Conservation (phyloP, 108 stramenopile species). For the Skeletonema costatum region DNA sequence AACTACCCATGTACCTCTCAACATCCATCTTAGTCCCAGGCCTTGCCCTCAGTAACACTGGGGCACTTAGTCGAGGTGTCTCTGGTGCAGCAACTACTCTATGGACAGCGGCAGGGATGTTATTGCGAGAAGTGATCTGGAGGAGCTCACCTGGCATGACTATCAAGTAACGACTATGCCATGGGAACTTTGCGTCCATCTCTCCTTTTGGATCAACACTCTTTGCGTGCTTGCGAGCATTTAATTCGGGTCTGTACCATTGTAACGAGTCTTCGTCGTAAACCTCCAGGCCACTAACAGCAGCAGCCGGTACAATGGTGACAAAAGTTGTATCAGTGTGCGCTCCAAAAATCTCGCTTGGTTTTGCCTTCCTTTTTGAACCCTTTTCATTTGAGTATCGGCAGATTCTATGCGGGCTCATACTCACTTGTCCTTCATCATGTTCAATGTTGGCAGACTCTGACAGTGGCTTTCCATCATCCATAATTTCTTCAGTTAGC, state of each 20-base stretch:
- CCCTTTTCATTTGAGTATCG: conserved; percentile 52
- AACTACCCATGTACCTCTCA: conserved; percentile 66
- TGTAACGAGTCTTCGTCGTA: conserved; percentile 74
- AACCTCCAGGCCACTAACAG: conserved; percentile 79
- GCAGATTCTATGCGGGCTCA: conserved; percentile 83
- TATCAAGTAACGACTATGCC: conserved; percentile 78
- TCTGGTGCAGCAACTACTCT: conserved; percentile 66
- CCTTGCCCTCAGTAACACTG: conserved; percentile 71
- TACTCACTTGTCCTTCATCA: conserved; percentile 61
- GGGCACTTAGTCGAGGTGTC: conserved; percentile 57
- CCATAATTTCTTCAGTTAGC: conserved; percentile 69
- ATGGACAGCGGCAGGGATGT: conserved; percentile 80
- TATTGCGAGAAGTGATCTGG: conserved; percentile 73
- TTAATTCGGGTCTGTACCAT: conserved; percentile 85
- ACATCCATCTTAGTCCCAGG: conserved; percentile 61
- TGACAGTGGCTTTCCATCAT: conserved; percentile 65
- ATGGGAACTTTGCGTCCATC: conserved; percentile 54
- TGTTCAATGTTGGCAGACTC: conserved; percentile 20
- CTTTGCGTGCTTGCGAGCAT: conserved; percentile 51
- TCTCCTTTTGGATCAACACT: conserved; percentile 26
- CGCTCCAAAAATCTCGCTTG: conserved; percentile 76
- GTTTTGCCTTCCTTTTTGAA: conserved; percentile 32
- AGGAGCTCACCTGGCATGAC: conserved; percentile 83
- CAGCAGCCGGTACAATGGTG: conserved; percentile 76
- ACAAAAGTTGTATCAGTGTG: conserved; percentile 81